Evolutionary conservation across 345 rosid genomes (phyloP).

Genomic region (Eucalyptus brandiana): DNA sequence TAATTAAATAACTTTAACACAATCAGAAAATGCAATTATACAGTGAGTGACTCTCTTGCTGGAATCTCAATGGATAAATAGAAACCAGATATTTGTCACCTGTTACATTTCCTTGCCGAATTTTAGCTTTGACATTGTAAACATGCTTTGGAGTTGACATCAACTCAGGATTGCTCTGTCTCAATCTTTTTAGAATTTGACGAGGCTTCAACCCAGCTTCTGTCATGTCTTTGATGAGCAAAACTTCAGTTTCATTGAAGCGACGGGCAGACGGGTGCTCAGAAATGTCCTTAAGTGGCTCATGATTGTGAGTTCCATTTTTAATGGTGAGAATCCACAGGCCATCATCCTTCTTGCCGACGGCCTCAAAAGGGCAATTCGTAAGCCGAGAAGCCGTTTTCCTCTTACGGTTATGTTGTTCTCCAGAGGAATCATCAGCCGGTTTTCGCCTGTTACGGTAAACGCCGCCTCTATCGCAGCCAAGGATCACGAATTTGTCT

Average conservation of each 20-base stretch:
- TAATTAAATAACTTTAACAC: not conserved
- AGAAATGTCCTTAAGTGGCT: constrained; percentile 47
- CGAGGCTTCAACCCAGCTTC: constrained; percentile 69
- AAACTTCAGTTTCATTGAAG: constrained; percentile 44
- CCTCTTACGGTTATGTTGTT: constrained; percentile 20
- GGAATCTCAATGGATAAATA: not conserved
- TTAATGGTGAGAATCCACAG: constrained; percentile 51
- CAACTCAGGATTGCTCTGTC: constrained; percentile 62
- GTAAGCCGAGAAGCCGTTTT: constrained; percentile 52
- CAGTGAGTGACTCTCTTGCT: not conserved
- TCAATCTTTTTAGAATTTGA: constrained; percentile 52
- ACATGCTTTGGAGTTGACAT: constrained; percentile 68
- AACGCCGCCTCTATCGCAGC: constrained; percentile 36
- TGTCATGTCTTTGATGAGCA: constrained; percentile 58
- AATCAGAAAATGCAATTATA: not conserved
- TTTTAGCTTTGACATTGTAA: constrained; percentile 64
- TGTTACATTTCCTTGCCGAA: constrained; percentile 47
- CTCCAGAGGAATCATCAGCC: constrained; percentile 29
- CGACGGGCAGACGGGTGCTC: constrained; percentile 67
- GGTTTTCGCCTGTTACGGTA: constrained; percentile 53
- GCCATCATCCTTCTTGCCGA: constrained; percentile 59
- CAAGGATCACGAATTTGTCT: constrained; percentile 27
- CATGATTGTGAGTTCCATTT: constrained; percentile 59
- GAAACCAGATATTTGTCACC: constrained; percentile 2
- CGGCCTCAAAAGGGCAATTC: constrained; percentile 58